Evolutionary conservation across 179 eudicot genomes (phyloP), one percentile per base, ranked within the genome.

Genomic region (Carnegiea gigantea): DNA sequence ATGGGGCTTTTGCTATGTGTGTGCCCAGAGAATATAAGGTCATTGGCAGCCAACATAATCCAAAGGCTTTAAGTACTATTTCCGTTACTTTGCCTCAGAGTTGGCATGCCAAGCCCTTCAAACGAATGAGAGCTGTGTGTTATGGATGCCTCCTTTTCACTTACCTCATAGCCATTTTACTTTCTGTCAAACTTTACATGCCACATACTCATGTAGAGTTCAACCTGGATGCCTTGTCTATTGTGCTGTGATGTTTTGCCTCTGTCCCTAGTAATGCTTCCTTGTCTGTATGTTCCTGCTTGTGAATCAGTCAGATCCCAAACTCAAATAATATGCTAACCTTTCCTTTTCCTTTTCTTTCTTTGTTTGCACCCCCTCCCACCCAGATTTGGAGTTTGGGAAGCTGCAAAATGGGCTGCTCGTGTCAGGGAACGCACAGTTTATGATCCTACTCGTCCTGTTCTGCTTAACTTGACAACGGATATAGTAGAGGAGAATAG

Each of bases 331-430:
- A 20, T 13, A 13, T 5, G 23, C 46, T 70, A 15, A 70, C 43
- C 73, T 10, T 70, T 36, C 2, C 2, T 12, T 24, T 12, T 3
- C 38, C 0, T 26, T 65, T 49, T 24, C 44, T 40, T 40, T 3
- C 36, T 33, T 26, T 81, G 23, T 30, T 9, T 21, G 28, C n/a
- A 43, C 53, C 74, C 30, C 8, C 0, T 40, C 36, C 36, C 36
- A 7, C 10, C 10, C 88, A 93, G 99, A 79, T 95, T 93, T 81
- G 99, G 99, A 76, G 98, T 95, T 59, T 95, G 99, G 99, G 99
- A 93, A 92, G 97, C 99, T 59, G 98, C 98, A 83, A 95, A 95
- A 88, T 95, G 97, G 93, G 97, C 90, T 71, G 97, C 99, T 65
- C 90, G 93, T 67, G 92, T 93, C 21, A 90, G 98, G 33, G 95